Conservation (phyloP, 345 rosid species). For the Cardamine resedifolia region DNA sequence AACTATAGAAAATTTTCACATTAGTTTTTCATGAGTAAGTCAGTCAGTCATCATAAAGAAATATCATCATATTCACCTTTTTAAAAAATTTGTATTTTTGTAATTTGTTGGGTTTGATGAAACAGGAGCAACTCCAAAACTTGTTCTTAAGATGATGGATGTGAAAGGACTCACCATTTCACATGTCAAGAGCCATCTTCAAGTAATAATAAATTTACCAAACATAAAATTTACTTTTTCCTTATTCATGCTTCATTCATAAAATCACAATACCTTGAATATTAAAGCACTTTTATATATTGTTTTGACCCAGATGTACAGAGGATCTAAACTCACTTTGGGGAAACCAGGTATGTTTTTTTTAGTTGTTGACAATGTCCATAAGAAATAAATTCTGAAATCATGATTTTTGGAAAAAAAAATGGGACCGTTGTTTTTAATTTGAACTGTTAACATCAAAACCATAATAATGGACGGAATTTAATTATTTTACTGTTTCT, state of each 20-base stretch:
- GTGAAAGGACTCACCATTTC: slow-evolving; percentile 97
- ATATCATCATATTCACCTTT: slow-evolving; percentile 22
- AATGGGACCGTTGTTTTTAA: slow-evolving; percentile 32
- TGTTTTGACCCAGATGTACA: slow-evolving; percentile 70
- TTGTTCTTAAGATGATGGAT: slow-evolving; percentile 96
- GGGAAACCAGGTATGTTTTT: slow-evolving; percentile 58
- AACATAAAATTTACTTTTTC: not conserved
- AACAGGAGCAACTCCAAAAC: slow-evolving; percentile 93
- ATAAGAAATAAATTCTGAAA: not conserved
- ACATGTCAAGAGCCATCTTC: slow-evolving; percentile 98
- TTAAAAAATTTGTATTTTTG: not conserved
- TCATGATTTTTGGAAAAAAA: slow-evolving; percentile 13
- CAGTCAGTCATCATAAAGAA: not conserved
- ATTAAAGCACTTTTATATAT: not conserved
- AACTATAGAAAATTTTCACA: not conserved
- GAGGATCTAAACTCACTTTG: slow-evolving; percentile 78
- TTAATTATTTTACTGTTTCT: slow-evolving; percentile 36
- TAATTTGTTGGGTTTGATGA: slow-evolving; percentile 5
- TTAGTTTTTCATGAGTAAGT: not conserved
- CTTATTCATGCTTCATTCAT: not conserved
- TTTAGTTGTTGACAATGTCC: not conserved
- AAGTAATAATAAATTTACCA: slow-evolving; percentile 45
- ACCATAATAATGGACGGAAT: slow-evolving; percentile 31
- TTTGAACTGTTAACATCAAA: slow-evolving; percentile 37
- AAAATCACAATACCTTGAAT: too few species aligned